phyloP scores from a whole-genome alignment of 139 green algal species.

The Haematococcus sp. region DNA sequence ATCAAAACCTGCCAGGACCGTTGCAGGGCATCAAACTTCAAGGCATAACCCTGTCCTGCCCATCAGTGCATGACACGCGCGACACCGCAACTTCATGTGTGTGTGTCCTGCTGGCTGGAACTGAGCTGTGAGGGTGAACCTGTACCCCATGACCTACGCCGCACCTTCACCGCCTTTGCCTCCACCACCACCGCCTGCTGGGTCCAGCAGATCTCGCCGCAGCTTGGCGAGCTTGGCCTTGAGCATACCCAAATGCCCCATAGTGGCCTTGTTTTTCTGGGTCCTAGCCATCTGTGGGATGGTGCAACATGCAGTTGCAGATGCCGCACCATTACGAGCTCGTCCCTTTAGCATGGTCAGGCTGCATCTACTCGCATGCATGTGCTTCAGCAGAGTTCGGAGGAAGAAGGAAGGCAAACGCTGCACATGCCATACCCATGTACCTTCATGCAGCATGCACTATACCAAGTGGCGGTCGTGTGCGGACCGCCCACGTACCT shows the following conservation, averaged over 20 bases:
- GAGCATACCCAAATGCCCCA: constrained; percentile 85
- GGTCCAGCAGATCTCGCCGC: constrained; percentile 90
- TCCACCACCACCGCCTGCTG: constrained; percentile 54
- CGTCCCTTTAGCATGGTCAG: no score
- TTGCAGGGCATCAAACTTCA: no score
- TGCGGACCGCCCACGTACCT: constrained; percentile 32
- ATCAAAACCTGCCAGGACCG: constrained; percentile 96
- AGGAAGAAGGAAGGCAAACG: no score
- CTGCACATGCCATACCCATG: no score
- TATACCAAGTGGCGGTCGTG: not conserved
- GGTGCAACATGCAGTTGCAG: no score
- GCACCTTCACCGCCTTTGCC: constrained; percentile 72
- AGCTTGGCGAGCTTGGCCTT: constrained; percentile 99
- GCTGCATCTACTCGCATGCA: no score
- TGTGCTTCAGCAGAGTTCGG: no score
- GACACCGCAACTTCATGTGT: no score
- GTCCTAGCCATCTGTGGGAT: constrained; percentile 95
- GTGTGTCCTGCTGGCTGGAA: not conserved
- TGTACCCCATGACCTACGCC: no score
- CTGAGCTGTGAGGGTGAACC: no score
- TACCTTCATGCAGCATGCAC: constrained; percentile 1
- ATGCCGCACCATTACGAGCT: no score
- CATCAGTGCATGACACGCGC: constrained; percentile 2
- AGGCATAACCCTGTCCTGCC: no score
- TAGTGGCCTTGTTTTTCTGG: constrained; percentile 99